Evolutionary conservation across 2,329 filamentous ascomycete genomes (phyloP).

Genomic region (Delphinella strobiligena): DNA sequence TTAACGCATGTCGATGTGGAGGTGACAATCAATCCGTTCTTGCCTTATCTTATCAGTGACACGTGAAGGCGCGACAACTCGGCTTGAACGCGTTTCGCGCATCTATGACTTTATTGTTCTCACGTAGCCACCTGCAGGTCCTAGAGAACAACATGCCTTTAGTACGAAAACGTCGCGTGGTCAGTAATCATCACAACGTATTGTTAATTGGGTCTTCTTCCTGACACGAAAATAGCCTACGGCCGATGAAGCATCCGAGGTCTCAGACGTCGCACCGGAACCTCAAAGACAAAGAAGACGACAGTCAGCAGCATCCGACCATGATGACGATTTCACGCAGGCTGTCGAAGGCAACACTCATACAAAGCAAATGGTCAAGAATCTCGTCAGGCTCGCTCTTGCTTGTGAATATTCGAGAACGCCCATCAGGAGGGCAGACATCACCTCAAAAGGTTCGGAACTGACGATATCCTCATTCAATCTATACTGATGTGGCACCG

Average conservation of each 20-base stretch:
- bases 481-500: background rate
- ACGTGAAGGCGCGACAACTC: background rate
- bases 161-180: constrained; percentile 17
- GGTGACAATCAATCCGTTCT: background rate
- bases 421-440: constrained; percentile 46
- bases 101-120: no score
- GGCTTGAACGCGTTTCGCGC: background rate
- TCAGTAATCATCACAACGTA: constrained; percentile 7
- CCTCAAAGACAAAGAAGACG: constrained; percentile 19
- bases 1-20: no score
- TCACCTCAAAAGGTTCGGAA: constrained; percentile 37
- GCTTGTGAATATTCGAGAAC: constrained; percentile 48
- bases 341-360: constrained; percentile 16
- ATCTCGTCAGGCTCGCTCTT: constrained; percentile 49
- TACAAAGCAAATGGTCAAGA: constrained; percentile 42
- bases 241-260: constrained; percentile 14
- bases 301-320: constrained; percentile 7
- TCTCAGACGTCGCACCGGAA: constrained; percentile 14
- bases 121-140: no score
- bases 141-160: no score
- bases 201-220: background rate
- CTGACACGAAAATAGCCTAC: background rate
- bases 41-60: background rate
- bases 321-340: constrained; percentile 8
- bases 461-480: background rate